These are phyloP conservation scores for Fusarium xyrophilum DNA, from an alignment of 2,329 filamentous ascomycete species.

Conservation along the genomic window DNA sequence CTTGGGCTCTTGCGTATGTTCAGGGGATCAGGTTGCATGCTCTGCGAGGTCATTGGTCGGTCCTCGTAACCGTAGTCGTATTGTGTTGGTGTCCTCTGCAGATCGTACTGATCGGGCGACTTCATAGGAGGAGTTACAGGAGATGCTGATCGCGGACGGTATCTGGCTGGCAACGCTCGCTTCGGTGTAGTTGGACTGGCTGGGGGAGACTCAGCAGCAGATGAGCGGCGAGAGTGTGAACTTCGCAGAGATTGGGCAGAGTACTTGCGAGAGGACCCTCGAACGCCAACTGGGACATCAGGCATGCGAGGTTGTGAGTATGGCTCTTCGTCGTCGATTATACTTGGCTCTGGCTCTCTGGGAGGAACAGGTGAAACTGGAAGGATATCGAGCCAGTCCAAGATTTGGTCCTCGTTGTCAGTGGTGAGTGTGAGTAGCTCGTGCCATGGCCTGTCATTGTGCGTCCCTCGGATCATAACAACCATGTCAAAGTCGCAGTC, in stretches of 20 bases:
- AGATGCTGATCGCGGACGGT: slow-evolving; percentile 36
- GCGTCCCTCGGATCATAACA: slow-evolving; percentile 81
- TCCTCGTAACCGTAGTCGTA: slow-evolving; percentile 41
- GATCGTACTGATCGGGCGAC: slow-evolving; percentile 34
- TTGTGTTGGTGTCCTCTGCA: slow-evolving; percentile 50
- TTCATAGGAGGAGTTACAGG: slow-evolving; percentile 38
- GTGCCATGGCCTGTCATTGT: slow-evolving; percentile 75
- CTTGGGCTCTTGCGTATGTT: slow-evolving; percentile 45
- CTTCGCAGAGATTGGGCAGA: slow-evolving; percentile 38
- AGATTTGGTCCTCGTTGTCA: slow-evolving; percentile 76
- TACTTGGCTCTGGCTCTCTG: slow-evolving; percentile 45
- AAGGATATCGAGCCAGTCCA: slow-evolving; percentile 88
- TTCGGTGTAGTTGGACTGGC: slow-evolving; percentile 47
- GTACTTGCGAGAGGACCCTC: slow-evolving; percentile 38
- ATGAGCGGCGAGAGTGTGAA: slow-evolving; percentile 30
- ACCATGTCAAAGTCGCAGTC: slow-evolving; percentile 75
- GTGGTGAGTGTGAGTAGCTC: slow-evolving; percentile 81
- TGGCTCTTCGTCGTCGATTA: slow-evolving; percentile 42
- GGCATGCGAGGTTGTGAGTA: slow-evolving; percentile 25
- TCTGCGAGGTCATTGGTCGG: slow-evolving; percentile 46
- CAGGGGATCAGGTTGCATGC: slow-evolving; percentile 49
- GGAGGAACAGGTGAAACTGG: slow-evolving; percentile 60
- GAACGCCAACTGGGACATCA: slow-evolving; percentile 46
- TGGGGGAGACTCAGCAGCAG: slow-evolving; percentile 33
- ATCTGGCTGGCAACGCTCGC: slow-evolving; percentile 36